Conservation (phyloP, 176 grass and related monocot species). For the Dactylis glomerata region DNA sequence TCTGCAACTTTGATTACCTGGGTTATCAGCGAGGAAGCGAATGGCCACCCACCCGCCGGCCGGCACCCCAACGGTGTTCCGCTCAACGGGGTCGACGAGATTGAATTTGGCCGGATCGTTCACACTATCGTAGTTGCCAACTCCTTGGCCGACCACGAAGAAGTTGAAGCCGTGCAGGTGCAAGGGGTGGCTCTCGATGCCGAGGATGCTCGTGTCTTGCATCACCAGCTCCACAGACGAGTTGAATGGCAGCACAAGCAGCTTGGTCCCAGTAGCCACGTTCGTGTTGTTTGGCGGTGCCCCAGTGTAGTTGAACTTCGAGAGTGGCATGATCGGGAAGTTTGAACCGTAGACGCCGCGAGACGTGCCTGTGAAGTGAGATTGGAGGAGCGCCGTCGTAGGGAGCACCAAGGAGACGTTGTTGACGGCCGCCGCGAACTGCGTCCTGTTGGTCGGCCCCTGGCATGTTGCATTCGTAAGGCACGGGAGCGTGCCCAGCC, state of each 20-base stretch:
- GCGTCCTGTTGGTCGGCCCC: not conserved
- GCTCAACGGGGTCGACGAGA: slow-evolving; percentile 47
- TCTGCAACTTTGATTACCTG: slow-evolving; percentile 13
- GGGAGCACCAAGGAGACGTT: slow-evolving; percentile 23
- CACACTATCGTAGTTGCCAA: slow-evolving; percentile 40
- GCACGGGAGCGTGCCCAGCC: not conserved
- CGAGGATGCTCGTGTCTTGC: slow-evolving; percentile 62
- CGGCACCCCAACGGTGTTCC: slow-evolving; percentile 57
- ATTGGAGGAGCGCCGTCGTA: not conserved
- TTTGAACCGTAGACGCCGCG: not conserved
- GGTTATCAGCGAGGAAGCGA: slow-evolving; percentile 56
- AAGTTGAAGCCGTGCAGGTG: slow-evolving; percentile 70
- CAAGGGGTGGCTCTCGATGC: slow-evolving; percentile 63
- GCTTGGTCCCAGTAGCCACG: slow-evolving; percentile 24
- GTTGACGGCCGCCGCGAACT: slow-evolving; percentile 35
- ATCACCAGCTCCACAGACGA: slow-evolving; percentile 51
- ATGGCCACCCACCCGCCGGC: slow-evolving; percentile 48
- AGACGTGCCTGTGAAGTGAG: not conserved
- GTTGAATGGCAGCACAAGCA: slow-evolving; percentile 53
- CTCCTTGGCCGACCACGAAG: slow-evolving; percentile 46
- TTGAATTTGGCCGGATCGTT: slow-evolving; percentile 40
- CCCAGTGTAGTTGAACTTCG: slow-evolving; percentile 38
- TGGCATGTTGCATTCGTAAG: not conserved
- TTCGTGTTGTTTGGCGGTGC: not conserved
- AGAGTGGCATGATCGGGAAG: slow-evolving; percentile 36